Conservation (phyloP, 495 filamentous ascomycete species). For the Elaphomyces granulatus region DNA sequence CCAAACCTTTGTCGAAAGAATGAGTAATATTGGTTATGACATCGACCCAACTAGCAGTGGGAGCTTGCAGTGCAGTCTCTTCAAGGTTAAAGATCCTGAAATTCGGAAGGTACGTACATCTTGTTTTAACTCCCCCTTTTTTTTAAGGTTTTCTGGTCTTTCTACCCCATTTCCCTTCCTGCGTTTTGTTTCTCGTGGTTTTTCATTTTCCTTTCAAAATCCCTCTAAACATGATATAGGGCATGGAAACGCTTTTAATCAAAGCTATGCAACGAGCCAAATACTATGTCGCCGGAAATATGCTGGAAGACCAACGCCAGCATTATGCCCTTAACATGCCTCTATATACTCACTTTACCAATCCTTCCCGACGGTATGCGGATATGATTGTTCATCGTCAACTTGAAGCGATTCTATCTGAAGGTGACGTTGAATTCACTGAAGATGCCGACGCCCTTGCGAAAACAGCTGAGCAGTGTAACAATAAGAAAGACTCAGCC, state of each 20-base stretch:
- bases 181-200: background rate
- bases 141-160: background rate
- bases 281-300: conserved; percentile 72
- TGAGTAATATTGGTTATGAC: conserved; percentile 78
- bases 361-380: conserved; percentile 85
- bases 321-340: conserved; percentile 91
- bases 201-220: background rate
- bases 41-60: conserved; percentile 85
- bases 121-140: background rate
- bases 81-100: conserved; percentile 73
- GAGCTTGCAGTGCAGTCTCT: conserved; percentile 79
- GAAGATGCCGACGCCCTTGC: conserved; percentile 78
- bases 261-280: conserved; percentile 95
- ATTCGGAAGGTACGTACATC: conserved; percentile 52
- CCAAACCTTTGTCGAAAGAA: conserved; percentile 79
- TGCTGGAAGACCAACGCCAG: conserved; percentile 53
- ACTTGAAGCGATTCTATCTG: conserved; percentile 73
- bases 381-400: conserved; percentile 94
- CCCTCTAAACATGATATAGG: conserved; percentile 29
- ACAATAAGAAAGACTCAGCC: conserved; percentile 97
- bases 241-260: conserved; percentile 88
- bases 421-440: conserved; percentile 66
- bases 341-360: conserved; percentile 94
- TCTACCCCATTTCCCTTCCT: no score
- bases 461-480: conserved; percentile 92